These are phyloP conservation scores for Colletotrichum zoysiae DNA, from an alignment of 2,329 filamentous ascomycete genomes.

Conservation along the genomic window DNA sequence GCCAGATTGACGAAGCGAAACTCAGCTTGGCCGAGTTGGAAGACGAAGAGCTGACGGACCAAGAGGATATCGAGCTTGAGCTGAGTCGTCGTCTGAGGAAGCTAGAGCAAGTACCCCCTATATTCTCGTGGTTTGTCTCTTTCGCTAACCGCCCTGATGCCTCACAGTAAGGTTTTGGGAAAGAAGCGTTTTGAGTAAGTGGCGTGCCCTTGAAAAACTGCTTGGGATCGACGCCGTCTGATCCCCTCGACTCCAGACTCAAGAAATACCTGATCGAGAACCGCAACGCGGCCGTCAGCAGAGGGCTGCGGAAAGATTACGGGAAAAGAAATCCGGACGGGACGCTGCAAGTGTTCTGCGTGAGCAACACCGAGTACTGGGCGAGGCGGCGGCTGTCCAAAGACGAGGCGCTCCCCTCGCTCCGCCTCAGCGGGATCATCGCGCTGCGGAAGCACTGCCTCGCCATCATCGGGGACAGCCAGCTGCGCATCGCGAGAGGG, in stretches of 20 bases:
- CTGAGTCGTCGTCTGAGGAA: neutral
- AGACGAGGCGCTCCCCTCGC: constrained; percentile 47
- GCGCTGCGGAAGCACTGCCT: constrained; percentile 58
- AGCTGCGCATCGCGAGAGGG: constrained; percentile 50
- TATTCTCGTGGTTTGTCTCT: neutral
- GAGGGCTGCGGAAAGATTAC: constrained; percentile 49
- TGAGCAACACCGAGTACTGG: constrained; percentile 60
- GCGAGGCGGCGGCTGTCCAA: constrained; percentile 48
- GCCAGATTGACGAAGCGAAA: constrained; percentile 25
- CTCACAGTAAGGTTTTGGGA: neutral
- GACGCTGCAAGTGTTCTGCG: constrained; percentile 56
- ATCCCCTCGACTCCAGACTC: constrained; percentile 45
- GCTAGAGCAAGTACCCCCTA: neutral
- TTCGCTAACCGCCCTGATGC: neutral
- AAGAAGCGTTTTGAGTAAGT: constrained; percentile 45
- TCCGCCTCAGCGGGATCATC: constrained; percentile 58
- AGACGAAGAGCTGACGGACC: constrained; percentile 29
- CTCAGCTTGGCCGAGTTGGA: constrained; percentile 42
- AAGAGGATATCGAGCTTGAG: constrained; percentile 17
- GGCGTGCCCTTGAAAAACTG: neutral
- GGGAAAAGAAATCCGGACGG: constrained; percentile 42
- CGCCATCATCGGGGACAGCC: constrained; percentile 58
- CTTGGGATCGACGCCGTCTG: neutral
- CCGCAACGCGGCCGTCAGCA: constrained; percentile 53
- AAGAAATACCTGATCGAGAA: constrained; percentile 51